These are phyloP conservation scores for Tricladium varicosporioides DNA, from an alignment of 2,329 filamentous ascomycete genomes.

Conservation along the genomic window DNA sequence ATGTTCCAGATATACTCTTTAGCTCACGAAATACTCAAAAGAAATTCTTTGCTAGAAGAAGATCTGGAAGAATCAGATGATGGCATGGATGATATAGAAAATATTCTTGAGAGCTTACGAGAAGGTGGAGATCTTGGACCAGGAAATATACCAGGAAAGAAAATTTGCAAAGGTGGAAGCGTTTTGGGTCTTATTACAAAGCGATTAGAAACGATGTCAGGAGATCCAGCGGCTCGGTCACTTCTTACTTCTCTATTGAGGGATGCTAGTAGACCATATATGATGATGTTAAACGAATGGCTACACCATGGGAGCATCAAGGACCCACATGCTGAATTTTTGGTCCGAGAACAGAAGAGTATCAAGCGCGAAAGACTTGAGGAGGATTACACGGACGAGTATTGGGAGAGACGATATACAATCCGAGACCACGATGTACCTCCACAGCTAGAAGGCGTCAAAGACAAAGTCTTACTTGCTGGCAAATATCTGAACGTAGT, in stretches of 20 bases:
- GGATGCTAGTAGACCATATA: slow-evolving; percentile 90
- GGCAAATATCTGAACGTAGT: slow-evolving; percentile 99
- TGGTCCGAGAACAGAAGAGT: slow-evolving; percentile 94
- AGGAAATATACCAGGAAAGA: slow-evolving; percentile 79
- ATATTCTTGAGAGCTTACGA: slow-evolving; percentile 84
- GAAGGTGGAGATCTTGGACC: slow-evolving; percentile 81
- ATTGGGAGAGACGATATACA: slow-evolving; percentile 97
- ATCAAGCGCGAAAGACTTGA: slow-evolving; percentile 88
- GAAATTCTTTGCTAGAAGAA: slow-evolving; percentile 83
- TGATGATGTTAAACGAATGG: slow-evolving; percentile 99
- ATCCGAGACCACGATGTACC: slow-evolving; percentile 89
- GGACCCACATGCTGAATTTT: slow-evolving; percentile 89
- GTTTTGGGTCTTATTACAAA: slow-evolving; percentile 87
- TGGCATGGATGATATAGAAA: slow-evolving; percentile 80
- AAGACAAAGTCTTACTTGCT: slow-evolving; percentile 90
- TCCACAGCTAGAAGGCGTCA: slow-evolving; percentile 84
- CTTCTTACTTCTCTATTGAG: slow-evolving; percentile 79
- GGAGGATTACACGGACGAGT: slow-evolving; percentile 97
- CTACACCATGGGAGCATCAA: slow-evolving; percentile 93
- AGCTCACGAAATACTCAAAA: slow-evolving; percentile 81
- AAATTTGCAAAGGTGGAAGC: slow-evolving; percentile 93
- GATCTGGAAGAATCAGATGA: slow-evolving; percentile 61
- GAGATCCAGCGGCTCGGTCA: slow-evolving; percentile 82
- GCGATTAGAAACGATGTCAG: slow-evolving; percentile 83
- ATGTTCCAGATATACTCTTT: slow-evolving; percentile 86